phyloP scores from a whole-genome alignment of 257 asterid species.

The Mitragyna speciosa region DNA sequence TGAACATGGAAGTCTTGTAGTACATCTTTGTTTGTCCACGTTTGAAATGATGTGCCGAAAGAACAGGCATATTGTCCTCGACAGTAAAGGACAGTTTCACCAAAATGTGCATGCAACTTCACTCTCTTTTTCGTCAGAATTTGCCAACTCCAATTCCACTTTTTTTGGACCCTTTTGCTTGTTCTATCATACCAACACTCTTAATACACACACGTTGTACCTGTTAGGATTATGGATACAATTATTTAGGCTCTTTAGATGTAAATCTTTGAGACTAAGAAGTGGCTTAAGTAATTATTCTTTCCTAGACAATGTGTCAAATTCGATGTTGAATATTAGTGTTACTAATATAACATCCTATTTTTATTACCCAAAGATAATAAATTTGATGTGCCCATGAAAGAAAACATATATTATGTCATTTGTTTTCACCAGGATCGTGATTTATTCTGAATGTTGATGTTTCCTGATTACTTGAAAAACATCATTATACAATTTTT shows the following conservation, averaged over 20 bases:
- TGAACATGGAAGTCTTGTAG: neutral
- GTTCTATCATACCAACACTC: neutral
- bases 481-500: neutral
- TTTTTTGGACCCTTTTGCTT: neutral
- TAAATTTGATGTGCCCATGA: neutral
- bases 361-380: neutral
- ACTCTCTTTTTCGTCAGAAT: neutral
- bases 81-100: constrained; percentile 3
- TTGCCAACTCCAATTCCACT: neutral
- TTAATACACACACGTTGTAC: neutral
- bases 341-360: neutral
- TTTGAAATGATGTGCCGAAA: neutral
- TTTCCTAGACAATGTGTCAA: neutral
- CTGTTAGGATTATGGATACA: neutral
- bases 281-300: no score
- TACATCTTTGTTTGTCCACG: neutral
- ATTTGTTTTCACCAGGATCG: neutral
- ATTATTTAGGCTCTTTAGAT: no score
- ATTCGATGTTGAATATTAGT: neutral
- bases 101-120: neutral
- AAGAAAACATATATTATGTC: no score
- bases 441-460: neutral
- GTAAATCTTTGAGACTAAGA: no score
- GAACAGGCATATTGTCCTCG: neutral
- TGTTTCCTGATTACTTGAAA: neutral